A percentile compares a stretch with the other conserved stretches of the same genome.
Conservation (phyloP, 257 asterid genomes). For the Solanum piurae region DNA sequence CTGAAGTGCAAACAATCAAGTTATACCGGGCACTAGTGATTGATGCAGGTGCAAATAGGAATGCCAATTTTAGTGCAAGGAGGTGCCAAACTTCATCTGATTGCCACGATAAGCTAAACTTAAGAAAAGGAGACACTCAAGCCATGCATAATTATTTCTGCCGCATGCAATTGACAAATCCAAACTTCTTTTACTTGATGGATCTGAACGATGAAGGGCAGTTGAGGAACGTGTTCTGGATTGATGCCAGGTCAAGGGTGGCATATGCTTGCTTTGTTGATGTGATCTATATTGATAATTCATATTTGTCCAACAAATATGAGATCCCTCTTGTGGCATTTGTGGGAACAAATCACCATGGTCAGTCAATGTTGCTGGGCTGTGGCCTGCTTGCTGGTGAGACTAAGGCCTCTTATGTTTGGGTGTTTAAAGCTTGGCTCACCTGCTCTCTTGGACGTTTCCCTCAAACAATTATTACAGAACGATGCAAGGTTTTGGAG, state of each 20-base stretch:
- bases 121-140: conserved; percentile 47
- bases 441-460: conserved; percentile 28
- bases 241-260: conserved; percentile 49
- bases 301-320: conserved; percentile 56
- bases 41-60: conserved; percentile 34
- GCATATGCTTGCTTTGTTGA: conserved; percentile 53
- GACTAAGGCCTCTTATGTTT: conserved; percentile 39
- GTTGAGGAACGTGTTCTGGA: conserved; percentile 48
- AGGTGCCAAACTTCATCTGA: conserved; percentile 21
- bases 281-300: conserved; percentile 53
- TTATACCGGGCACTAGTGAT: conserved; percentile 46
- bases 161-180: conserved; percentile 53
- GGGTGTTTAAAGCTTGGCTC: conserved; percentile 64
- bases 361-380: conserved; percentile 64
- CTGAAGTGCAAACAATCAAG: conserved; percentile 56
- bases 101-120: conserved; percentile 25
- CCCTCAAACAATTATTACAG: conserved; percentile 68
- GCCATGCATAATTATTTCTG: conserved; percentile 49
- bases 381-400: conserved; percentile 74
- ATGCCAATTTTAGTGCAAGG: conserved; percentile 24
- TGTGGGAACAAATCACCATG: conserved; percentile 78
- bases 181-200: conserved; percentile 44
- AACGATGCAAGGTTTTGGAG: conserved; percentile 59
- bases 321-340: conserved; percentile 67
- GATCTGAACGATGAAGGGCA: conserved; percentile 48